Percentiles rank a stretch among this genome's conserved stretches.
These are phyloP conservation scores for Cymbopogon citratus DNA, from an alignment of 176 grass and related monocot genomes.

Conservation along the genomic window DNA sequence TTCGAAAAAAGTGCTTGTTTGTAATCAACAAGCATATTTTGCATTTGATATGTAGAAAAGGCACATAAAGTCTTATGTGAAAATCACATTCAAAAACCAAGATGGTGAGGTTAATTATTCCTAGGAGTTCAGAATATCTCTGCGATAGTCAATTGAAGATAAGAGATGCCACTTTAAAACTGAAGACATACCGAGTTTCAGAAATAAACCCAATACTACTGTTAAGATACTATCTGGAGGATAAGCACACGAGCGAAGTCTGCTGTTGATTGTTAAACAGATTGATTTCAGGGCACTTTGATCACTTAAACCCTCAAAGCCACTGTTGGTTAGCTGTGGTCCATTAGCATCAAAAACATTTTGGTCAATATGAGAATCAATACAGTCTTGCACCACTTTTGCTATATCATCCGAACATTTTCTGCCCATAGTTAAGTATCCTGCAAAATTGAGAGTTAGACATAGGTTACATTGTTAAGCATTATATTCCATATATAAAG, in stretches of 20 bases:
- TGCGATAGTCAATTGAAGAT: not conserved
- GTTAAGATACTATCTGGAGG: conserved; percentile 52
- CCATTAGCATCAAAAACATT: conserved; percentile 29
- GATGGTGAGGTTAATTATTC: conserved; percentile 3
- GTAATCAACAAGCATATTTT: not conserved
- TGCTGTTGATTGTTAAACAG: conserved; percentile 58
- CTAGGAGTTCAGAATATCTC: conserved; percentile 5
- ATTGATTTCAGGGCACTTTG: conserved; percentile 58
- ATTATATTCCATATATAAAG: conserved; percentile 16
- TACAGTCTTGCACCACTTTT: conserved; percentile 51
- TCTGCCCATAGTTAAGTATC: conserved; percentile 50
- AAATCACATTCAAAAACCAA: not conserved
- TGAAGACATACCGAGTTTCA: conserved; percentile 81
- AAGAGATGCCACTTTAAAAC: not conserved
- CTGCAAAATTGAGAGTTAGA: conserved; percentile 42
- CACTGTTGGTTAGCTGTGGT: conserved; percentile 22
- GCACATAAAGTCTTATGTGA: not conserved
- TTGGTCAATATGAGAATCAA: conserved; percentile 49
- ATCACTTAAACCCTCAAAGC: conserved; percentile 31
- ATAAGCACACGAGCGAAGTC: conserved; percentile 31
- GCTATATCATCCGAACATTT: conserved; percentile 59
- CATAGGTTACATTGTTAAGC: conserved; percentile 18
- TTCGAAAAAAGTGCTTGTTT: not conserved
- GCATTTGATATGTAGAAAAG: conserved; percentile 4
- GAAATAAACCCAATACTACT: conserved; percentile 63